phyloP scores from a whole-genome alignment of 306 rosid genomes.

The Rosa rugosa region DNA sequence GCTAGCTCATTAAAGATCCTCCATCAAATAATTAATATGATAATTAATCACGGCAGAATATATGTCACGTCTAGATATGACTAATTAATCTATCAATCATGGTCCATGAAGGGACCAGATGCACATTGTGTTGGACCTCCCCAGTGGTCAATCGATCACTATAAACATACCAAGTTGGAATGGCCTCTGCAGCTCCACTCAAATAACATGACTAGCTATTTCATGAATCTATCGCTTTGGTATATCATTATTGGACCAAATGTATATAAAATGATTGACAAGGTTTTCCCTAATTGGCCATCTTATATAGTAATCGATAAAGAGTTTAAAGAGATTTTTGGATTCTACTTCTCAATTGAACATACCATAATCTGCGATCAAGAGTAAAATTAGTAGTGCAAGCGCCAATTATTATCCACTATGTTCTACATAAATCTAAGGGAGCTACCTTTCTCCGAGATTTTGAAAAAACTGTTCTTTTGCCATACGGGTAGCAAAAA shows the following conservation, averaged over 20 bases:
- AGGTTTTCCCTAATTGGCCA: not conserved
- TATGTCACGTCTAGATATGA: not conserved
- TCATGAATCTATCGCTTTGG: not conserved
- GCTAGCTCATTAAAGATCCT: not conserved
- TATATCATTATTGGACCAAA: not conserved
- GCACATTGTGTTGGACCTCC: not conserved
- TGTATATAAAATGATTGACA: not conserved
- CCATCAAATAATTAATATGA: too few species aligned
- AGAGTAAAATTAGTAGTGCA: too few species aligned
- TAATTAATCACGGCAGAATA: not conserved
- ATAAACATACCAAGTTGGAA: not conserved
- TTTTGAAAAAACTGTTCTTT: not conserved
- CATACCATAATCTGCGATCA: too few species aligned
- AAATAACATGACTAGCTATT: not conserved
- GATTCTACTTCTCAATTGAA: too few species aligned
- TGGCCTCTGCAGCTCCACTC: not conserved
- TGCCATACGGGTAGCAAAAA: not conserved
- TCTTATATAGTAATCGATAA: not conserved
- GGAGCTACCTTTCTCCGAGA: not conserved
- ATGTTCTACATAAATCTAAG: not conserved
- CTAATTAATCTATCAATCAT: not conserved
- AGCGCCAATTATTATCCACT: too few species aligned
- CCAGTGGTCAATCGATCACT: not conserved
- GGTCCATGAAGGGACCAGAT: not conserved
- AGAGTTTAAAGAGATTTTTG: not conserved